Conservation (phyloP, 2,329 filamentous ascomycete species). For the Leptosphaerulina australis region DNA sequence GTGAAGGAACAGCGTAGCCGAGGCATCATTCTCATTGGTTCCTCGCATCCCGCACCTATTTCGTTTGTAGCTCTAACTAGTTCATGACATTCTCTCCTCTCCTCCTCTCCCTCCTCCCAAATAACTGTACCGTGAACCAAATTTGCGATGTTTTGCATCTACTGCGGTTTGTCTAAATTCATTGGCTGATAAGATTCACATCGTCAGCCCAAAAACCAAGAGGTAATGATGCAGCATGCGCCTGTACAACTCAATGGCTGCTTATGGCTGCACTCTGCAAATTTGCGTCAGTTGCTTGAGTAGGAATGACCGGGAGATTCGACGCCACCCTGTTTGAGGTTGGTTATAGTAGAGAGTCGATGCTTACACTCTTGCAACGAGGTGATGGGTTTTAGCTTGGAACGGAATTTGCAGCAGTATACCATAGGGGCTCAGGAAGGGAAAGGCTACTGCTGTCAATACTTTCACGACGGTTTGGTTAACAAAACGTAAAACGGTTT, state of each 20-base stretch:
- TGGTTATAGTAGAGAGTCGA: slow-evolving; percentile 23
- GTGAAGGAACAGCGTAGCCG: slow-evolving; percentile 4
- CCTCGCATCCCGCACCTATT: slow-evolving; percentile 8
- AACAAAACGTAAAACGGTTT: slow-evolving; percentile 32
- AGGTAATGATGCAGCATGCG: slow-evolving; percentile 26
- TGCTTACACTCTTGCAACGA: too few relatives aligned
- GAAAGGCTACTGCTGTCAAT: slow-evolving; percentile 31
- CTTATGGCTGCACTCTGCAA: slow-evolving; percentile 44
- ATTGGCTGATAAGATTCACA: neutral
- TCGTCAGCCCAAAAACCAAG: slow-evolving; percentile 17
- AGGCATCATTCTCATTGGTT: slow-evolving; percentile 20
- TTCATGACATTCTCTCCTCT: too few relatives aligned
- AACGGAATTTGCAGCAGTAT: too few relatives aligned
- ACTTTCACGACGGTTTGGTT: slow-evolving; percentile 32
- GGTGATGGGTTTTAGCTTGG: too few relatives aligned
- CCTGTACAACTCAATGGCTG: slow-evolving; percentile 37
- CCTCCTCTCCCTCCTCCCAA: too few relatives aligned
- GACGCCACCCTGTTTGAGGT: slow-evolving; percentile 29
- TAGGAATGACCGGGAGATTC: slow-evolving; percentile 28
- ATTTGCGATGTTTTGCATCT: neutral
- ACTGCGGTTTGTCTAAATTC: neutral
- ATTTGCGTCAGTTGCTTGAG: slow-evolving; percentile 32
- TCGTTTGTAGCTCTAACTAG: neutral
- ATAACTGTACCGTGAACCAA: too few relatives aligned
- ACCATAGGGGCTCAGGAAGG: too few relatives aligned